Conservation (phyloP, 75 land plant species). For the Cupressus sempervirens region DNA sequence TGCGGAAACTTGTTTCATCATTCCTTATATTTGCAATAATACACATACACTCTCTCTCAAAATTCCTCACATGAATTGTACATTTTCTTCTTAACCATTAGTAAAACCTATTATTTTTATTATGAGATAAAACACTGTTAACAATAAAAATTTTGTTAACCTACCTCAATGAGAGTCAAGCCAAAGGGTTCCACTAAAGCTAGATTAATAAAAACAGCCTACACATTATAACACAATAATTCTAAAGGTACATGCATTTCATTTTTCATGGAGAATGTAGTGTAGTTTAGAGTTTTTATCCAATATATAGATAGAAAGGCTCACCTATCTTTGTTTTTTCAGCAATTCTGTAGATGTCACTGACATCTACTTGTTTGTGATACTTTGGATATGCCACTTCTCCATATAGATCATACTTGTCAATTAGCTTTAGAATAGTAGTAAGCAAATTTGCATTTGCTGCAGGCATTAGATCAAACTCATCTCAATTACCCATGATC, state of each 20-base stretch:
- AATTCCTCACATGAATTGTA: no score
- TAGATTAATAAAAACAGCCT: conserved; percentile 95
- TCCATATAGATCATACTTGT: conserved; percentile 87
- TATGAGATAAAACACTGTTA: no score
- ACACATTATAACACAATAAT: conserved; percentile 4
- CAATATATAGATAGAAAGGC: no score
- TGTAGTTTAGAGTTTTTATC: not conserved
- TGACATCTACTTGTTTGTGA: conserved; percentile 85
- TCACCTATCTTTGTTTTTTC: conserved; percentile 79
- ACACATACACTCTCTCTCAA: no score
- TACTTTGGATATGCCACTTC: conserved; percentile 95
- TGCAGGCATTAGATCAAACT: conserved; percentile 80
- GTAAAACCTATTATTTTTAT: no score
- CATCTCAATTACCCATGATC: conserved; percentile 88
- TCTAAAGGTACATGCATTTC: not conserved
- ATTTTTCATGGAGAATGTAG: not conserved
- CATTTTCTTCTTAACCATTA: no score
- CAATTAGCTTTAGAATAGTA: conserved; percentile 72
- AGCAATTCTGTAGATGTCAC: conserved; percentile 86
- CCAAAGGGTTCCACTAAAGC: conserved; percentile 92
- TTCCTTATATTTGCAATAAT: no score
- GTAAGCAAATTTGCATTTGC: conserved; percentile 70
- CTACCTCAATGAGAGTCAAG: no score
- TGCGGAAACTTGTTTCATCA: no score
- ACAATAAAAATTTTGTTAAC: no score